These are phyloP conservation scores for Voacanga thouarsii DNA, from an alignment of 257 asterid genomes.

Conservation along the genomic window DNA sequence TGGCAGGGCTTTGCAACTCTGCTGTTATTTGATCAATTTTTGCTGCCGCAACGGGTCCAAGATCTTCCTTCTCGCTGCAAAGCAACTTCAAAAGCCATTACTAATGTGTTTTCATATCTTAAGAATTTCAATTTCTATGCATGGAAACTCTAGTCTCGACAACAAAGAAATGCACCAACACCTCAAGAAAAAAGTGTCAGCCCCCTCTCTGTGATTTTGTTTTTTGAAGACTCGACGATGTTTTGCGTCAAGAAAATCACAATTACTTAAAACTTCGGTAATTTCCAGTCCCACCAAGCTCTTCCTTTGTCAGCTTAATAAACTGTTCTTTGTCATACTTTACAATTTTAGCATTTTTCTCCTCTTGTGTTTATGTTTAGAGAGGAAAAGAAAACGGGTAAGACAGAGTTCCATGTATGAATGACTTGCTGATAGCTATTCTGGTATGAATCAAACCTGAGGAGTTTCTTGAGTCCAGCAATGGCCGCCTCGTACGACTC, in stretches of 20 bases:
- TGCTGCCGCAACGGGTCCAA: constrained; percentile 77
- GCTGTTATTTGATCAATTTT: constrained; percentile 69
- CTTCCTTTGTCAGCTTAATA: too few species aligned
- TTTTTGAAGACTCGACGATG: too few species aligned
- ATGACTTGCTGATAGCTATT: background rate
- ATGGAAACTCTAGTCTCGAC: too few species aligned
- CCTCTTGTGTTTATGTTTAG: background rate
- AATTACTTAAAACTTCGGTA: too few species aligned
- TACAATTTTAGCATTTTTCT: too few species aligned
- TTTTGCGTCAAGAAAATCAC: too few species aligned
- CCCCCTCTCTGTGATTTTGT: too few species aligned
- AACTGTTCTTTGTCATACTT: background rate
- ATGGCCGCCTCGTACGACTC: constrained; percentile 78
- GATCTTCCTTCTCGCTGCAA: constrained; percentile 74
- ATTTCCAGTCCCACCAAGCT: too few species aligned
- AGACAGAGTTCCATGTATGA: background rate
- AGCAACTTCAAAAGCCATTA: background rate
- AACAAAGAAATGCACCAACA: too few species aligned
- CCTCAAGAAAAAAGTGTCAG: too few species aligned
- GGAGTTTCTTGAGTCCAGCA: constrained; percentile 72
- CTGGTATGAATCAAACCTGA: constrained; percentile 45
- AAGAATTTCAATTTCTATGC: too few species aligned
- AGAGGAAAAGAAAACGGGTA: background rate
- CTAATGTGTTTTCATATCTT: background rate
- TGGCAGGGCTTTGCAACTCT: constrained; percentile 46